Base-by-base conservation (phyloP, 306 rosid genomes). In the Vigna radiata region DNA sequence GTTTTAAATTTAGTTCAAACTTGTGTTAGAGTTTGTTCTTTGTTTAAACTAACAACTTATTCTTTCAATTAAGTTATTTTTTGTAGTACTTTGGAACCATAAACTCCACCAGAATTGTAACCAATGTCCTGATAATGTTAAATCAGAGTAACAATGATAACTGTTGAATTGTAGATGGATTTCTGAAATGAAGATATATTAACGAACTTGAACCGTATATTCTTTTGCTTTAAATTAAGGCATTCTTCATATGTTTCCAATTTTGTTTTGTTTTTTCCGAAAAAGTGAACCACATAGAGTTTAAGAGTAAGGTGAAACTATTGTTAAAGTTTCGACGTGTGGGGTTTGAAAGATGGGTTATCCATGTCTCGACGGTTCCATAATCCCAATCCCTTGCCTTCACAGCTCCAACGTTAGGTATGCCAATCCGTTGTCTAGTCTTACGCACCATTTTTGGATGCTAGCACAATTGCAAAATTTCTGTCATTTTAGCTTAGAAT, bases 281-380 rank as follows among this genome's bases (percentile, higher is more conserved):
- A 41, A 78, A 39, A 23, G 61, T 25, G 37, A 27, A 50, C n/a
- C 1, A 27, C 75, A 72, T 23, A 61, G 69, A 62, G 78, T 17
- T 60, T 9, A 27, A 29, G 72, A 21, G 76, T 61, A 47, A 46
- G 79, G 82, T 55, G 55, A 68, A 72, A 78, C 29, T 49, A 72
- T 29, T 56, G 68, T 64, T 77, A 64, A 60, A 43, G 50, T 70
- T 29, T 9, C 19, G 65, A 1, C 17, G 9, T 73, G 88, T 85
- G 79, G 88, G 88, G 88, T 82, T 81, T 55, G 83, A 82, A 66
- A 78, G 89, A 79, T 85, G 84, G 25, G 76, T 79, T 11, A 85
- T 85, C 86, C 78, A 85, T 79, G 82, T 85, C 89, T 75, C 1
- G 84, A 84, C 69, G 75, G 84, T 71, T n/a, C n/a, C n/a, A n/a